A percentile compares a stretch with the other conserved stretches of the same genome.
Evolutionary conservation across 352 stramenopile species (phyloP).

Genomic region (Phytophthora vignae): DNA sequence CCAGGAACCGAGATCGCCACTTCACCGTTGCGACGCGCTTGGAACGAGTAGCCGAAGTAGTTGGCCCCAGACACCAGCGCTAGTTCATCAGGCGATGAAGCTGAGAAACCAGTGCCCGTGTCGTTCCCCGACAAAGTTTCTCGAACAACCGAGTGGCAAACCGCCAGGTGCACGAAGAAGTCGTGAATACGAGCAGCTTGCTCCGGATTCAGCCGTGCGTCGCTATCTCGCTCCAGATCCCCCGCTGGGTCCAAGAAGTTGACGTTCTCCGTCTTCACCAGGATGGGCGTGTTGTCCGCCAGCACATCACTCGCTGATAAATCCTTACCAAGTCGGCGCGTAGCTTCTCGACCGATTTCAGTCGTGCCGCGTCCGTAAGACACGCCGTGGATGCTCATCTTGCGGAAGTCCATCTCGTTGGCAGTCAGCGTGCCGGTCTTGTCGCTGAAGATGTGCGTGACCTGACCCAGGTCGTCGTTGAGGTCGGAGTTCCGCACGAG

Average conservation of each 20-base stretch:
- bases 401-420: conserved; percentile 92
- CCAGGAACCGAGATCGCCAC: conserved; percentile 61
- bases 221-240: conserved; percentile 66
- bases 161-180: conserved; percentile 82
- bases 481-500: conserved; percentile 86
- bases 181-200: conserved; percentile 81
- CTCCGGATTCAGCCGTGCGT: conserved; percentile 50
- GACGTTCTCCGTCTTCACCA: conserved; percentile 75
- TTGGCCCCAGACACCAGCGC: conserved; percentile 82
- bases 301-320: conserved; percentile 79
- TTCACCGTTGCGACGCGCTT: conserved; percentile 66
- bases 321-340: conserved; percentile 75
- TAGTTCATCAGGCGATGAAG: conserved; percentile 84
- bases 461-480: conserved; percentile 88
- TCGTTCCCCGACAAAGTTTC: conserved; percentile 61
- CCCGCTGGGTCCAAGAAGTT: conserved; percentile 82
- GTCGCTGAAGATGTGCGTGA: conserved; percentile 91
- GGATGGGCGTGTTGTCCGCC: conserved; percentile 65
- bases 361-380: conserved; percentile 86
- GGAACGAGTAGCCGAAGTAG: conserved; percentile 86
- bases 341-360: conserved; percentile 84
- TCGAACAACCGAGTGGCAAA: conserved; percentile 88
- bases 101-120: conserved; percentile 68
- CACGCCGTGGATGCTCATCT: conserved; percentile 86
- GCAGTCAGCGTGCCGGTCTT: conserved; percentile 88